Base-by-base conservation (phyloP, 352 stramenopile genomes). In the Globisporangium viniferum region DNA sequence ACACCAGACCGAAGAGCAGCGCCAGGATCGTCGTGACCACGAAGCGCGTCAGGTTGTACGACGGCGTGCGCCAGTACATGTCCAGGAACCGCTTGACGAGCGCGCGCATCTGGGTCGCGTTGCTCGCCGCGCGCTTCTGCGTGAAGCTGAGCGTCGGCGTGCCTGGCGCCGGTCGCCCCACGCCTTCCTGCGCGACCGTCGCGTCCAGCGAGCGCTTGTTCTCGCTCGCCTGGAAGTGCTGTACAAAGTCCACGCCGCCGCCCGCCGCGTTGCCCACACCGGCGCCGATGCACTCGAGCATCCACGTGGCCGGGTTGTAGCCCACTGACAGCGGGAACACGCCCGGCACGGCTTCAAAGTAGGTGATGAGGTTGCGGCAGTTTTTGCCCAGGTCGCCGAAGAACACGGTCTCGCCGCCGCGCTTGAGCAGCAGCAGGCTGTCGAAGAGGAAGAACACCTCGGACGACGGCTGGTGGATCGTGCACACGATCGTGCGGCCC, bases 381-480 rank as follows among this genome's bases (percentile, higher is more conserved):
- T 29, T 29, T 14, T 18, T 6, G 5, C 54, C 54, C 29, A 60
- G 15, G 29, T 60, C 18, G 7, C 74, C 77, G 64, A 73, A 81
- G 62, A 73, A 86, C 2, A 80, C 62, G 1, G 64, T 73, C 48
- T 74, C 57, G 8, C 79, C 78, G 10, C 74, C 79, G 20, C 69
- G 71, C 59, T 86, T 76, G 24, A 97, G 70, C 10, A 97, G 67
- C 56, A 95, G 78, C 18, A 95, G 35, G 35, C 83, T 77, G 73
- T 97, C 87, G 66, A 96, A 94, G 20, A 84, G 81, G 20, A 81
- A 78, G 33, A 97, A 96, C 0, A 97, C 81, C 54, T 97, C 84
- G 1, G 80, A 84, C 12, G 77, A 86, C 15, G 92, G 92, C 73
- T 98, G 92, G 69, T 98, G 92, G 74, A 97, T 97, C 27, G 89